phyloP scores from a whole-genome alignment of 148 eudicot genomes.

The Chenopodium quinoa region DNA sequence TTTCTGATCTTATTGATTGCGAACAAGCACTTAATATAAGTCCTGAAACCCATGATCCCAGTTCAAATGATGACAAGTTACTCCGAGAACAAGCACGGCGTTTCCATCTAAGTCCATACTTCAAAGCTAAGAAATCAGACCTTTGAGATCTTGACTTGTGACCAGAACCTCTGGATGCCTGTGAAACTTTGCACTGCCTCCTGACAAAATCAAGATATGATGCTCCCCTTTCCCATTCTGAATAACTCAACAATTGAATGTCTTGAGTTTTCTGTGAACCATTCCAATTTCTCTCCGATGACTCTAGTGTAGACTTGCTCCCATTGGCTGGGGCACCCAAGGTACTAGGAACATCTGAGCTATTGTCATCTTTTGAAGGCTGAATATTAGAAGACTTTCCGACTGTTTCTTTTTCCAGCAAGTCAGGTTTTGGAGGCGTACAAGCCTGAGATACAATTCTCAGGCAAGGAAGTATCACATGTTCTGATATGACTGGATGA shows the following conservation, averaged over 20 bases:
- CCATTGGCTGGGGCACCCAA: slow-evolving; percentile 42
- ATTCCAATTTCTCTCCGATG: slow-evolving; percentile 68
- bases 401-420: slow-evolving; percentile 59
- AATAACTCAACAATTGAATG: slow-evolving; percentile 79
- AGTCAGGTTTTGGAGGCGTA: slow-evolving; percentile 96
- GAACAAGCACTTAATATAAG: slow-evolving; percentile 96
- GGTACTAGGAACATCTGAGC: slow-evolving; percentile 39
- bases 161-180: slow-evolving; percentile 53
- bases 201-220: slow-evolving; percentile 98
- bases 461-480: slow-evolving; percentile 95
- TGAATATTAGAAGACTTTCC: slow-evolving; percentile 49
- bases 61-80: slow-evolving; percentile 79
- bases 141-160: slow-evolving; percentile 75
- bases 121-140: slow-evolving; percentile 74
- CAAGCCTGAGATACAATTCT: slow-evolving; percentile 96
- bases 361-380: slow-evolving; percentile 50
- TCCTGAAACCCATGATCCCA: slow-evolving; percentile 99
- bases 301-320: slow-evolving; percentile 53
- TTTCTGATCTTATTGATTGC: slow-evolving; percentile 94
- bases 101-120: slow-evolving; percentile 96
- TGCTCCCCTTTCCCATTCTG: slow-evolving; percentile 99
- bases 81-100: slow-evolving; percentile 59
- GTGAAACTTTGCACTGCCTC: slow-evolving; percentile 94
- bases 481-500: slow-evolving; percentile 98
- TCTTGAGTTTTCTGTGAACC: slow-evolving; percentile 79